Evolutionary conservation across 1,284 basidiomycete genomes (phyloP).

Genomic region (Marasmius tenuissimus): DNA sequence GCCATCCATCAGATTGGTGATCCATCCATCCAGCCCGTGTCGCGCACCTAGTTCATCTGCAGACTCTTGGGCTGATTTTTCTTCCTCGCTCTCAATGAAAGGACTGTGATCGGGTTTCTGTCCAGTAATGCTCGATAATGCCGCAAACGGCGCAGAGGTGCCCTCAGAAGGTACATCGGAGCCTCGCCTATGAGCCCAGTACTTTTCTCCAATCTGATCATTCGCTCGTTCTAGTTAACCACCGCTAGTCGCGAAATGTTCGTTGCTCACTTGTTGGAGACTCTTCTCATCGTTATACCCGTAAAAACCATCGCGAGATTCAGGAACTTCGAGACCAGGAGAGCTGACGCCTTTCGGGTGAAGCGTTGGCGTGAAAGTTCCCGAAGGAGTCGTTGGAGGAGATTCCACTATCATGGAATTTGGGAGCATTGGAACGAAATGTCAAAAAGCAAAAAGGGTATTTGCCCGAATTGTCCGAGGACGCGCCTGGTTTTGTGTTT

Average conservation of each 20-base stretch:
- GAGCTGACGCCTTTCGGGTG: not conserved
- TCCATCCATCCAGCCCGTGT: not conserved
- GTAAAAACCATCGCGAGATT: slow-evolving; percentile 69
- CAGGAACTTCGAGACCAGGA: slow-evolving; percentile 46
- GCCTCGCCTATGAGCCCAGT: slow-evolving; percentile 58
- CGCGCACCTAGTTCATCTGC: slow-evolving; percentile 1
- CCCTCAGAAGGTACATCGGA: slow-evolving; percentile 48
- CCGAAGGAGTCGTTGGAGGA: too few species aligned
- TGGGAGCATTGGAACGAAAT: too few species aligned
- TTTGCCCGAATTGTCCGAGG: too few species aligned
- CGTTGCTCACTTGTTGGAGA: slow-evolving; percentile 61
- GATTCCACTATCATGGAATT: too few species aligned
- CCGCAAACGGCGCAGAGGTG: slow-evolving; percentile 29
- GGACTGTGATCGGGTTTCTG: slow-evolving; percentile 25
- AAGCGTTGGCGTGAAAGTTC: not conserved
- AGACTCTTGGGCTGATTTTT: not conserved
- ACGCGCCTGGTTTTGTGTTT: too few species aligned
- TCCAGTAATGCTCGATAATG: slow-evolving; percentile 21
- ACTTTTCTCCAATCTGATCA: slow-evolving; percentile 70
- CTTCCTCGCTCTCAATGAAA: slow-evolving; percentile 41
- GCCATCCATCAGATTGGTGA: slow-evolving; percentile 9
- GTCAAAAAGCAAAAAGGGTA: too few species aligned
- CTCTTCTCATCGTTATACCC: slow-evolving; percentile 75
- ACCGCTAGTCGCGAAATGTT: not conserved
- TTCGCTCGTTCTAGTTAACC: slow-evolving; percentile 3